Base-by-base conservation (phyloP, 768 basidiomycete genomes). In the Hericium alpestre region DNA sequence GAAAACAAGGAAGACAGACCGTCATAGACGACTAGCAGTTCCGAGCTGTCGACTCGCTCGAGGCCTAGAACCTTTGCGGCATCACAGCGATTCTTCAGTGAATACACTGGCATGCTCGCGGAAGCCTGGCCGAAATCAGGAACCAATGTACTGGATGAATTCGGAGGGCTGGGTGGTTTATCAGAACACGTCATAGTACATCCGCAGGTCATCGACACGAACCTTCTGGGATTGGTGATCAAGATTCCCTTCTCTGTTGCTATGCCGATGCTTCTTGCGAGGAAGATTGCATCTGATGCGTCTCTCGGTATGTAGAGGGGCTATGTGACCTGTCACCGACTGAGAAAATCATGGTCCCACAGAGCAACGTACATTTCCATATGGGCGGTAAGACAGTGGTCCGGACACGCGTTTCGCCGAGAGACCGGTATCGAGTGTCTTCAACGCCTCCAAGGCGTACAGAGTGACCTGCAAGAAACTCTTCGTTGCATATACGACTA, bases 1-100 rank as follows among this genome's bases (percentile, higher is more conserved):
- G 41, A 23, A 3, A 18, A 18, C 27, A 25, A 46, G 38, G 38
- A 40, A 13, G 51, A 66, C 83, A 64, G 56, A 87, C 90, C 77
- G 60, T 93, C 86, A 61, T 85, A 93, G 39, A 93, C 67, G 12
- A 91, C 78, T 59, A 93, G 69, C 20, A 87, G 70, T 65, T 90
- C 87, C 22, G 70, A 68, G 4, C 70, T 64, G 51, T 76, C 74
- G 7, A 75, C 74, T 49, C 81, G 78, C 6, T 89, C 71, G 38
- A 91, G 69, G 6, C 90, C 90, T 3, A 93, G 73, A 1, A 86
- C 79, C 63, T 77, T 86, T 23, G 79, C 73, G 16, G 66, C 66
- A 38, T 83, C 81, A 53, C 84, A 75, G 16, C 78, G 79, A 13
- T 67, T 63, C 70, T 87, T 90, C 53, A 93, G 77, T 20, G 69